Evolutionary conservation across 129 eudicot genomes (phyloP).

Genomic region (Arctium minus): DNA sequence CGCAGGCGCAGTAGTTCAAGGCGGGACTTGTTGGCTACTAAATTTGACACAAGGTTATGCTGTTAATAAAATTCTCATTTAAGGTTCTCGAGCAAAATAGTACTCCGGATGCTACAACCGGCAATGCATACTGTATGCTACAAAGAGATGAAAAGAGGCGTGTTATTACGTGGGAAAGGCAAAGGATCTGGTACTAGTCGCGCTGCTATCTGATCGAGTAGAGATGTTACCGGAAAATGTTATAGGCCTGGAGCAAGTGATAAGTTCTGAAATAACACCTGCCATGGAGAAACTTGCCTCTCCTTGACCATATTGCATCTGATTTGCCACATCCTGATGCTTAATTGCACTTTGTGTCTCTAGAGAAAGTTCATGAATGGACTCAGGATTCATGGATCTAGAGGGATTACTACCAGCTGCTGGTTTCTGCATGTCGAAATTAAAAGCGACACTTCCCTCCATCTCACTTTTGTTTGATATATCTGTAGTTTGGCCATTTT

Average conservation of each 20-base stretch:
- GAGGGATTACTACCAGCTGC: not conserved
- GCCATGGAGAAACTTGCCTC: constrained; percentile 78
- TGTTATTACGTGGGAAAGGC: constrained; percentile 82
- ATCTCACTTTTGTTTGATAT: constrained; percentile 32
- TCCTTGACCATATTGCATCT: constrained; percentile 36
- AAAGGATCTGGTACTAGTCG: constrained; percentile 84
- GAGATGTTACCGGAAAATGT: constrained; percentile 61
- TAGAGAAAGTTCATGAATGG: not conserved
- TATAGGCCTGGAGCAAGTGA: constrained; percentile 39
- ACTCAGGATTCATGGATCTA: constrained; percentile 10
- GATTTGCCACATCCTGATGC: constrained; percentile 5
- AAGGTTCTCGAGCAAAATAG: too few relatives aligned
- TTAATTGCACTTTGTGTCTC: not conserved
- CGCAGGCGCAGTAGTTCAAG: too few relatives aligned
- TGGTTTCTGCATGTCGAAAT: constrained; percentile 40
- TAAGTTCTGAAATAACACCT: constrained; percentile 41
- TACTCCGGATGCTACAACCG: too few relatives aligned
- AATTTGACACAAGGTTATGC: too few relatives aligned
- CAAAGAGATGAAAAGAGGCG: not conserved
- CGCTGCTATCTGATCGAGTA: constrained; percentile 79
- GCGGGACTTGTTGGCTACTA: too few relatives aligned
- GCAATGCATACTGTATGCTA: not conserved
- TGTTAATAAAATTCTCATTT: too few relatives aligned
- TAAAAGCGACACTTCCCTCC: constrained; percentile 45
- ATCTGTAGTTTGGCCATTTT: not conserved